Base-by-base conservation (phyloP, 192 early-diverging fungal species). In the Allomyces javanicus region DNA sequence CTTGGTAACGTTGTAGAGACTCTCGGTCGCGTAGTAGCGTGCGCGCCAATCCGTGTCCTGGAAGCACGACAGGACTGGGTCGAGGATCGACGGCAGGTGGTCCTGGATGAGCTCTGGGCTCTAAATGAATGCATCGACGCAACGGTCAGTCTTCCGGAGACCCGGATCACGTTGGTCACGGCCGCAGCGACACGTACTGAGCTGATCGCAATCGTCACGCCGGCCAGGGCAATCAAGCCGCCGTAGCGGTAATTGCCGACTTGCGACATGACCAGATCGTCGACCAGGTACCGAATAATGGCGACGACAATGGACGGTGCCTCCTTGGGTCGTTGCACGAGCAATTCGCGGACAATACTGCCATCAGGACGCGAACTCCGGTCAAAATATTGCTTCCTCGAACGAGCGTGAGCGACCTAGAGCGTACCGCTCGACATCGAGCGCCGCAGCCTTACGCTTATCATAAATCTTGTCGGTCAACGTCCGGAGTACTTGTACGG, bases 11-110 rank as follows among this genome's bases (percentile, higher is more conserved):
- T 99, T 99, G 70, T 99, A 99, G 83, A 97, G 87, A 66, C 85
- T 86, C 75, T 99, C 97, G 68, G 93, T 97, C 2, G 97, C 95
- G 84, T 96, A 99, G 79, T 97, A 99, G 27, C 94, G 82, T 61
- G 97, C 93, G 17, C 89, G 80, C 26, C 85, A 84, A 72, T 99
- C 97, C 65, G 86, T 90, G 72, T 99, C 93, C 6, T 79, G 73
- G 66, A 97, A 88, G 67, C 94, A 96, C 26, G 92, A 80, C 4
- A 99, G 83, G 22, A 97, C 92, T 3, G 97, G 97, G 21, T 92
- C 92, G 4, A 97, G 85, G 67, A 99, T 91, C 50, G 55, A 50
- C 43, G 77, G 72, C 25, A 84, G 67, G 63, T 81, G 73, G 9
- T 40, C 33, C 33, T 40, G 33, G 33, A 40, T 40, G 33, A 33